Percentiles rank a stretch among this genome's conserved stretches.
These are phyloP conservation scores for Pythium guiyangense DNA, from an alignment of 352 stramenopile genomes.

Conservation along the genomic window DNA sequence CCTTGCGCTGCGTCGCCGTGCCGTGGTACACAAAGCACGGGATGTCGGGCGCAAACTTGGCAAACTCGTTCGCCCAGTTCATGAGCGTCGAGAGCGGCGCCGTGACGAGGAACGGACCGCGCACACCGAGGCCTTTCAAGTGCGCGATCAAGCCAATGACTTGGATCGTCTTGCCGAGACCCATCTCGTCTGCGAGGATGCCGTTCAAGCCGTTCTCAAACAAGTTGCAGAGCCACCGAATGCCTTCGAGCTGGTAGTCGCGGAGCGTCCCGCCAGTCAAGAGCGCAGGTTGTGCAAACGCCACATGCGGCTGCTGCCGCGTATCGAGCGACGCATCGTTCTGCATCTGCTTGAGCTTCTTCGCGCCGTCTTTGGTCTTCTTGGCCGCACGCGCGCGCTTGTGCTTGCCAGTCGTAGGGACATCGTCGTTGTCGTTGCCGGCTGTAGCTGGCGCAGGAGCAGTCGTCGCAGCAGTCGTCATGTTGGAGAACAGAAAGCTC, in stretches of 20 bases:
- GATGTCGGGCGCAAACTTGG: slow-evolving; percentile 81
- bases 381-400: slow-evolving; percentile 32
- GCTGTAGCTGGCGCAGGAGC: too few species aligned
- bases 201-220: slow-evolving; percentile 97
- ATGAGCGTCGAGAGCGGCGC: slow-evolving; percentile 96
- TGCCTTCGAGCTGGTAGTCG: slow-evolving; percentile 95
- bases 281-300: slow-evolving; percentile 69
- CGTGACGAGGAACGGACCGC: slow-evolving; percentile 96
- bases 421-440: too few species aligned
- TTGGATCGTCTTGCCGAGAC: slow-evolving; percentile 91
- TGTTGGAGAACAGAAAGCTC: slow-evolving; percentile 86
- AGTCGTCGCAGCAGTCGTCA: slow-evolving; percentile 56
- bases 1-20: slow-evolving; percentile 38
- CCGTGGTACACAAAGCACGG: slow-evolving; percentile 98
- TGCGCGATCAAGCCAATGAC: slow-evolving; percentile 93
- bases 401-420: slow-evolving; percentile 25
- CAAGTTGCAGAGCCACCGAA: slow-evolving; percentile 96
- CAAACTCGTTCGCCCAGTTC: slow-evolving; percentile 96
- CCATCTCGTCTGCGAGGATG: slow-evolving; percentile 87
- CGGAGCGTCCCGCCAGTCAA: slow-evolving; percentile 84
- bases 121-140: slow-evolving; percentile 86
- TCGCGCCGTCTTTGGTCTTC: slow-evolving; percentile 38
- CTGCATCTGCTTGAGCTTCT: slow-evolving; percentile 71
- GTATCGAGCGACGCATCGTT: slow-evolving; percentile 41
- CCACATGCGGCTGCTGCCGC: slow-evolving; percentile 27